Percentiles rank a stretch among this genome's conserved stretches.
Conservation (phyloP, 78 protist genomes). For the Dictyostelium brefeldianum region DNA sequence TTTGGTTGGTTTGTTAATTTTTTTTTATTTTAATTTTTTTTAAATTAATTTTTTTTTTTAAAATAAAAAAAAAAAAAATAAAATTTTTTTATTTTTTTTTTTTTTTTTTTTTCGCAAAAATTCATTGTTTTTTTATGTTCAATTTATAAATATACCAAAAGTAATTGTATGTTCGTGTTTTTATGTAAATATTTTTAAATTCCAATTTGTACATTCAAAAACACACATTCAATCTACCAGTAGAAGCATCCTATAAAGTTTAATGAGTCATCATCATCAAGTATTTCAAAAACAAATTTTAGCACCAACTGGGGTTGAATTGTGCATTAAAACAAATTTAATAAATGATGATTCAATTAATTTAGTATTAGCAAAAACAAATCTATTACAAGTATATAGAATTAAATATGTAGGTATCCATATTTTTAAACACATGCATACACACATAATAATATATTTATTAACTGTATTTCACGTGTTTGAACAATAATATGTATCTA, state of each 20-base stretch:
- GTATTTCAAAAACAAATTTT: conserved; percentile 59
- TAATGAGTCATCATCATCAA: conserved; percentile 15
- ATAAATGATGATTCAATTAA: conserved; percentile 8
- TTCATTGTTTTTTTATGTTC: neutral
- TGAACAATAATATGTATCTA: neutral
- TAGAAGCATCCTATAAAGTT: no score
- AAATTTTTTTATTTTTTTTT: neutral
- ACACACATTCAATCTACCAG: no score
- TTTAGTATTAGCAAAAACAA: conserved; percentile 47
- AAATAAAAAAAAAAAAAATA: neutral
- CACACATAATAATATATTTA: neutral
- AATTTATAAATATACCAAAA: neutral
- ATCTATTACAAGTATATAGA: conserved; percentile 41
- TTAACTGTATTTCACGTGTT: neutral
- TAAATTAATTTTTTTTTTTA: no score
- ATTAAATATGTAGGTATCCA: conserved; percentile 45
- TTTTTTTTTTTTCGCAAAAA: neutral
- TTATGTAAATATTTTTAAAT: neutral
- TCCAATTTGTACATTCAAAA: neutral
- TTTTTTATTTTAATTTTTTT: no score
- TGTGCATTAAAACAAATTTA: conserved; percentile 49
- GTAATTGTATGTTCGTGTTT: neutral
- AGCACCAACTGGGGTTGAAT: conserved; percentile 59
- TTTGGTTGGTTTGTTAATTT: no score
- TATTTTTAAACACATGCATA: no score